Base-by-base conservation (phyloP, 164 flowering plant species). In the Chloranthus sessilifolius region DNA sequence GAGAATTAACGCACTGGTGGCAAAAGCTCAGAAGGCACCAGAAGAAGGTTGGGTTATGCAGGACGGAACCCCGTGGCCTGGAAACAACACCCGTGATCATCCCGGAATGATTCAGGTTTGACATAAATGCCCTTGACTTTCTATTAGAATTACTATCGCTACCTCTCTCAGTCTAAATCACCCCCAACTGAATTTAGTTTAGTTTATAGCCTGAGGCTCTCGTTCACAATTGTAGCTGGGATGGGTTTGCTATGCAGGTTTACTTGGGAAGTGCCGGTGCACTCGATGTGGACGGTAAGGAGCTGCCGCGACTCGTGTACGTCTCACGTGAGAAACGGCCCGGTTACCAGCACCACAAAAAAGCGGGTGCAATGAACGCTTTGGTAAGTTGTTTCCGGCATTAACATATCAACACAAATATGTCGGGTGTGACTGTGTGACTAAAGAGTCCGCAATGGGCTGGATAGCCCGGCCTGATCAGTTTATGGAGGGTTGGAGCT, bases 281-380 rank as follows among this genome's bases (percentile, higher is more conserved):
- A 37, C 76, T 83, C 9, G 95, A 83, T 61, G 73, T 83, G 19
- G 94, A 83, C 37, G 97, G 95, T 5, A 84, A 86, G 65, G 95
- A 84, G 62, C 71, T 89, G 21, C 97, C 97, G 0, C 62, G 75
- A 17, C 88, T 89, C 1, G 97, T 86, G 16, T 89, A 89, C 44
- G 86, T 89, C 26, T 89, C 97, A 0, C 88, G 95, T 66, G 97
- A 89, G 76, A 89, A 89, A 53, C 76, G 97, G 2, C 95, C 95
- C 9, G 94, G 97, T 33, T 80, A 86, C 59, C 69, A 72, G 2
- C 97, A 89, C 68, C 92, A 89, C 68, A 89, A 86, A 73, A 89
- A 89, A 65, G 95, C 97, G 1, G 97, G 97, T 53, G 95, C 97
- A 41, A 79, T 78, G 97, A 89, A 89, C 60, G 94, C 95, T 42